Percentiles rank a stretch among this genome's conserved stretches.
phyloP scores from a whole-genome alignment of 805 yeast genomes.

The Priceomyces melissophilus region DNA sequence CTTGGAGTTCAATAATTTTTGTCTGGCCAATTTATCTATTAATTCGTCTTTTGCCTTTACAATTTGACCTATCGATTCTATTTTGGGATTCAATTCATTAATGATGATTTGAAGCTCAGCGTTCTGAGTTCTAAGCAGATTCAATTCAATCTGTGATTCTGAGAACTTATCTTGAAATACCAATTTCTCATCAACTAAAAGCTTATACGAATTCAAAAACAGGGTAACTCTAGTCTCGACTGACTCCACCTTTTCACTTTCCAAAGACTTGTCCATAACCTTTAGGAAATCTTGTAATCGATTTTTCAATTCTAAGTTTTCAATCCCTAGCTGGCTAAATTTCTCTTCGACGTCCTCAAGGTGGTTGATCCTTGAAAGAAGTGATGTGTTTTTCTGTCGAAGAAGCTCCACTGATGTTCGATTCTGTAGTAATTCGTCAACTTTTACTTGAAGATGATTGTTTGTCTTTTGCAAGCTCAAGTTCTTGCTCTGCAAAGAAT shows the following conservation, averaged over 20 bases:
- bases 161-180: slow-evolving; percentile 37
- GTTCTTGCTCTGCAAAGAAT: slow-evolving; percentile 27
- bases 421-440: slow-evolving; percentile 47
- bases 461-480: slow-evolving; percentile 44
- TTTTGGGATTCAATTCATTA: slow-evolving; percentile 10
- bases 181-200: slow-evolving; percentile 26
- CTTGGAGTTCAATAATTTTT: slow-evolving; percentile 48
- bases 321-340: slow-evolving; percentile 47
- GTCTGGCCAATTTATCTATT: slow-evolving; percentile 45
- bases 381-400: slow-evolving; percentile 49
- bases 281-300: slow-evolving; percentile 47
- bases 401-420: slow-evolving; percentile 49
- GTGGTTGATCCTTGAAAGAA: slow-evolving; percentile 35
- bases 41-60: slow-evolving; percentile 11
- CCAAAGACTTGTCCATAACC: slow-evolving; percentile 31
- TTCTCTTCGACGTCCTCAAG: slow-evolving; percentile 44
- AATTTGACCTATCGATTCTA: slow-evolving; percentile 11
- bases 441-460: slow-evolving; percentile 50
- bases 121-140: slow-evolving; percentile 14
- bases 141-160: slow-evolving; percentile 16
- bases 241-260: slow-evolving; percentile 9
- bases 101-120: slow-evolving; percentile 9
- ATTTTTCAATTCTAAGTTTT: slow-evolving; percentile 45
- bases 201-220: slow-evolving; percentile 36
- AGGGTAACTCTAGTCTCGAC: slow-evolving; percentile 26